These are phyloP conservation scores for Heliosperma pusillum DNA, from an alignment of 148 eudicot species.

Conservation along the genomic window DNA sequence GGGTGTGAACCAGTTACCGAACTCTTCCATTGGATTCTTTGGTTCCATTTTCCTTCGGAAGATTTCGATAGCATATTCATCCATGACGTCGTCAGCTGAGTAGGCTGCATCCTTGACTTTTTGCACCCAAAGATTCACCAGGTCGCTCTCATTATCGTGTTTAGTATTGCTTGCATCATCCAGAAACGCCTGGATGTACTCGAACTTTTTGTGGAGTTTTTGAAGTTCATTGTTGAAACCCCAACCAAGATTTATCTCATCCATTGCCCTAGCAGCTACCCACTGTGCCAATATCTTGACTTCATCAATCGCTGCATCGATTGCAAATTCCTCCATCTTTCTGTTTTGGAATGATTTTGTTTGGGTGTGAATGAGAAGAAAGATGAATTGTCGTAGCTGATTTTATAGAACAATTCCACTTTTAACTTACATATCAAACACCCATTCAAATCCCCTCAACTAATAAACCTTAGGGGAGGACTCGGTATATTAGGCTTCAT, in stretches of 20 bases:
- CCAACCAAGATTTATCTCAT: constrained; percentile 7
- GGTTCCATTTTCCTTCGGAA: background rate
- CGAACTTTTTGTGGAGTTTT: background rate
- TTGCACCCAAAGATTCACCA: constrained; percentile 8
- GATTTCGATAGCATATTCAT: constrained; percentile 9
- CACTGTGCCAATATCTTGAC: background rate
- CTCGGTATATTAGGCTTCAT: too few species aligned
- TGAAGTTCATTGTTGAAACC: constrained; percentile 1
- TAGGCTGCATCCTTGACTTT: background rate
- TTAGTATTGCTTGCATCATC: background rate
- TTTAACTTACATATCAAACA: background rate
- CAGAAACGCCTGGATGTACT: constrained; percentile 3
- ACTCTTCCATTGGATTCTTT: background rate
- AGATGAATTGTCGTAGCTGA: too few species aligned
- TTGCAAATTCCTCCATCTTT: background rate
- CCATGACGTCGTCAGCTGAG: background rate
- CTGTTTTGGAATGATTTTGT: too few species aligned
- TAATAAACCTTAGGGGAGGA: too few species aligned
- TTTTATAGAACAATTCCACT: background rate
- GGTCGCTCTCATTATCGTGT: background rate
- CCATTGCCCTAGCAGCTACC: background rate
- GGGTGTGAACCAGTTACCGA: background rate
- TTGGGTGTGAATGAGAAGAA: background rate
- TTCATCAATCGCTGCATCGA: background rate
- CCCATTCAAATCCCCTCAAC: background rate